These are phyloP conservation scores for Neobulgaria alba DNA, from an alignment of 2,329 filamentous ascomycete genomes.

Conservation along the genomic window DNA sequence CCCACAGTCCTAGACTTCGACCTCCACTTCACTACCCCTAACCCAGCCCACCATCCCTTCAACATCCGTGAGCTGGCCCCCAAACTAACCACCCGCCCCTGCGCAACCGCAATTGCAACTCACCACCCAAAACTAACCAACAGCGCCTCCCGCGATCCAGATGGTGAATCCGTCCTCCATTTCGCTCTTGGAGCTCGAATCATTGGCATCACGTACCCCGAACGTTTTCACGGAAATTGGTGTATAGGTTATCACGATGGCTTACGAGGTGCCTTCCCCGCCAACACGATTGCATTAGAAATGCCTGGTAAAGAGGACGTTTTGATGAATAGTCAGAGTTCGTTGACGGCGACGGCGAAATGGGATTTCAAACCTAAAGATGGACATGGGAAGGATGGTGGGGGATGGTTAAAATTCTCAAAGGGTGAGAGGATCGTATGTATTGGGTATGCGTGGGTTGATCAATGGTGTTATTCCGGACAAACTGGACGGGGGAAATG, in stretches of 20 bases:
- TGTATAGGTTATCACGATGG: slow-evolving; percentile 28
- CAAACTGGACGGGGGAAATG: slow-evolving; percentile 25
- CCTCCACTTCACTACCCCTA: slow-evolving; percentile 21
- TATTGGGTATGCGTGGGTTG: slow-evolving; percentile 22
- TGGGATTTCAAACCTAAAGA: slow-evolving; percentile 29
- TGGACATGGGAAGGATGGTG: slow-evolving; percentile 16
- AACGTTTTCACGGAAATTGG: slow-evolving; percentile 23
- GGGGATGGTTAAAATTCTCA: slow-evolving; percentile 25
- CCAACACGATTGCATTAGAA: slow-evolving; percentile 17
- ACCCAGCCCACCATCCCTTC: slow-evolving; percentile 13
- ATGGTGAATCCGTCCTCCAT: slow-evolving; percentile 20
- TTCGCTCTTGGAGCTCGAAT: slow-evolving; percentile 26
- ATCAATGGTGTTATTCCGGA: slow-evolving; percentile 28
- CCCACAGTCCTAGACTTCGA: slow-evolving; percentile 24
- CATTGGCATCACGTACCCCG: slow-evolving; percentile 25
- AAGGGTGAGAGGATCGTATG: slow-evolving; percentile 24
- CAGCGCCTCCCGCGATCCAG: slow-evolving; percentile 19
- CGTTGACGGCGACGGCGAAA: slow-evolving; percentile 19
- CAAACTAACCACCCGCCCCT: slow-evolving; percentile 20
- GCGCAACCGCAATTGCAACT: slow-evolving; percentile 17
- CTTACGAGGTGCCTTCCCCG: slow-evolving; percentile 22
- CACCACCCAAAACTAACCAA: slow-evolving; percentile 21
- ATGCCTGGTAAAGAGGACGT: slow-evolving; percentile 21
- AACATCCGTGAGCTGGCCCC: slow-evolving; percentile 19
- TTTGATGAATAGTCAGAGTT: slow-evolving; percentile 22